Evolutionary conservation across 352 stramenopile genomes (phyloP).

Genomic region (Phytophthora meadii): DNA sequence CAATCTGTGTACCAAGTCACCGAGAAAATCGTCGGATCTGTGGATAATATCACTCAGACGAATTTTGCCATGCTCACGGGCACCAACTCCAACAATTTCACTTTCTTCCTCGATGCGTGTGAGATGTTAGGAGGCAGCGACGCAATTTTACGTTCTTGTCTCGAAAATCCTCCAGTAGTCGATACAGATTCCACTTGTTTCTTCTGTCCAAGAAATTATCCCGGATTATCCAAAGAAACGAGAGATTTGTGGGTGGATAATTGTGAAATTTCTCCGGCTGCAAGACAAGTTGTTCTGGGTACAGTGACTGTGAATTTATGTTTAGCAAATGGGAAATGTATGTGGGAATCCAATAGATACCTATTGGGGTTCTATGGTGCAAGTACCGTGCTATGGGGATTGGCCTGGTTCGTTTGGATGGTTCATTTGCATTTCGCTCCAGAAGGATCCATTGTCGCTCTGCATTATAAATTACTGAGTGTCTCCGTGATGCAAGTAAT

Average conservation of each 20-base stretch:
- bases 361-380: conserved; percentile 45
- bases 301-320: conserved; percentile 59
- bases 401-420: conserved; percentile 40
- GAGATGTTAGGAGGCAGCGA: conserved; percentile 50
- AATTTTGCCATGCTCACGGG: conserved; percentile 13
- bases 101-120: conserved; percentile 65
- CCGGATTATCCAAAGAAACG: neutral
- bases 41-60: conserved; percentile 16
- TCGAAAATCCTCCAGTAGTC: conserved; percentile 20
- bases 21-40: conserved; percentile 23
- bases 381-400: conserved; percentile 40
- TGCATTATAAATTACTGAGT: conserved; percentile 56
- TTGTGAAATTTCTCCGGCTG: conserved; percentile 30
- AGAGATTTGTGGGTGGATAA: conserved; percentile 13
- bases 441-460: conserved; percentile 38
- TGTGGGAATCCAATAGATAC: conserved; percentile 24
- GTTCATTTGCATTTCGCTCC: conserved; percentile 44
- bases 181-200: conserved; percentile 32
- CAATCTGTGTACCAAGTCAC: conserved; percentile 43
- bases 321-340: conserved; percentile 40
- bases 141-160: conserved; percentile 55
- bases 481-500: conserved; percentile 45
- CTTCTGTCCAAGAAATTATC: conserved; percentile 45
- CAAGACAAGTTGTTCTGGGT: conserved; percentile 38
- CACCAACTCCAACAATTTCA: conserved; percentile 35